Percentiles rank a stretch among this genome's conserved stretches.
These are phyloP conservation scores for Heterotrichella gracilis DNA, from an alignment of 352 stramenopile genomes.

Conservation along the genomic window DNA sequence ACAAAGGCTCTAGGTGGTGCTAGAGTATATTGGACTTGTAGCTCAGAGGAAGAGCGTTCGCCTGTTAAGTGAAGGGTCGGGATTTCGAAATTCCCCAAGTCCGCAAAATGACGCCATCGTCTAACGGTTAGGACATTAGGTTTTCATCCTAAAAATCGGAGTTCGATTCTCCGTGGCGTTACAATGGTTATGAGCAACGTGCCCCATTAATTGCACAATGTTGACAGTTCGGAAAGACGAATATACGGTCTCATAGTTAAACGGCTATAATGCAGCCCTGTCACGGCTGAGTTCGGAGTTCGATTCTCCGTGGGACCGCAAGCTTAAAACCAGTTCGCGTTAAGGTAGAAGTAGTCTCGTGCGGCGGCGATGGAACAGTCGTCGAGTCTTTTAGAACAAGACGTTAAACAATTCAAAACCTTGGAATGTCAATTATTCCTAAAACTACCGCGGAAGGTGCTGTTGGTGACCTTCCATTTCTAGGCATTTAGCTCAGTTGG, in stretches of 20 bases:
- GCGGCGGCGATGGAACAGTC: too few species aligned
- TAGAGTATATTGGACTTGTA: too few species aligned
- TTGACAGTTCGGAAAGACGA: neutral
- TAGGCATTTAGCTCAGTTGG: slow-evolving; percentile 1
- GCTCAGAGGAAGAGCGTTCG: too few species aligned
- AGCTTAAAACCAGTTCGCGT: too few species aligned
- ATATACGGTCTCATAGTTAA: neutral
- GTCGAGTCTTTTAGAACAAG: too few species aligned
- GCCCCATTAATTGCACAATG: neutral
- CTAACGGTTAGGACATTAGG: neutral
- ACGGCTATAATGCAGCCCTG: neutral
- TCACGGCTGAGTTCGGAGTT: slow-evolving; percentile 6
- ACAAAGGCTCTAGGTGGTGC: too few species aligned
- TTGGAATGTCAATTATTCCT: too few species aligned
- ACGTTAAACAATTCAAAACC: too few species aligned
- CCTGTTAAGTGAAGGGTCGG: neutral
- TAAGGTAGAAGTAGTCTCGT: too few species aligned
- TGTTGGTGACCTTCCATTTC: too few species aligned
- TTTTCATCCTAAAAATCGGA: neutral
- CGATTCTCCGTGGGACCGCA: neutral
- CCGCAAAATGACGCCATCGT: neutral
- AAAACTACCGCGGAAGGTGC: too few species aligned
- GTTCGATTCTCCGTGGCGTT: neutral
- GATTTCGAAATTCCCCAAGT: neutral
- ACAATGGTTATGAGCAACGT: neutral